phyloP scores from a whole-genome alignment of 2,329 filamentous ascomycete genomes.

The Xylariaceae sp. region DNA sequence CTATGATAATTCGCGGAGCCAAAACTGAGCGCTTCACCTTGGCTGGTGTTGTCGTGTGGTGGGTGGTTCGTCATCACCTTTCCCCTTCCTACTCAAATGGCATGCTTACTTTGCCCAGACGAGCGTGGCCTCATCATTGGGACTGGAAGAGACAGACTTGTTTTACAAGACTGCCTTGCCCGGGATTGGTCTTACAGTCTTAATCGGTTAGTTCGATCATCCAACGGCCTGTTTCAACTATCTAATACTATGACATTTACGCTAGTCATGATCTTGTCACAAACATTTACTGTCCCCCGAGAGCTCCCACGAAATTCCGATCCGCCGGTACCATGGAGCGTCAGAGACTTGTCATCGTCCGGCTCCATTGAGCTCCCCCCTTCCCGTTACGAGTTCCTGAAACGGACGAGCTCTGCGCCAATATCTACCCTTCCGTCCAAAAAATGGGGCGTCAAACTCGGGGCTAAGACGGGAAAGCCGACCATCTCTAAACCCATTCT shows the following conservation, averaged over 20 bases:
- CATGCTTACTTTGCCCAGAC: constrained; percentile 33
- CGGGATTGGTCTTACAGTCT: constrained; percentile 42
- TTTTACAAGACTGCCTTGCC: constrained; percentile 46
- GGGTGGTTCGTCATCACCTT: constrained; percentile 39
- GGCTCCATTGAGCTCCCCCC: constrained; percentile 40
- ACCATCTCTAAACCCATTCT: constrained; percentile 48
- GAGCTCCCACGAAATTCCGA: constrained; percentile 33
- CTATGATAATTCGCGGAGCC: constrained; percentile 25
- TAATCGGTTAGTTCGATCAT: constrained; percentile 41
- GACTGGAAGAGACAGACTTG: constrained; percentile 38
- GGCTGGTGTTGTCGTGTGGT: constrained; percentile 47
- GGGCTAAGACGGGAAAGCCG: constrained; percentile 35
- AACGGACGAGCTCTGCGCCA: constrained; percentile 36
- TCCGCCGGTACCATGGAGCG: constrained; percentile 37
- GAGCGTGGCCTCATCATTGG: constrained; percentile 48
- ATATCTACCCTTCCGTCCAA: constrained; percentile 35
- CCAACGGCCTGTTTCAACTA: background rate
- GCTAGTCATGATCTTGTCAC: constrained; percentile 37
- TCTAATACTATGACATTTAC: constrained; percentile 20
- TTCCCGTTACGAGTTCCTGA: constrained; percentile 45
- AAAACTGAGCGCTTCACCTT: constrained; percentile 40
- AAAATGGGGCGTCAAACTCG: constrained; percentile 18
- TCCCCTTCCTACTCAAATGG: constrained; percentile 8
- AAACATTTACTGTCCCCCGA: constrained; percentile 30
- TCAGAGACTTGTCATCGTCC: constrained; percentile 38